phyloP scores from a whole-genome alignment of 148 eudicot genomes.

The Silene conica region DNA sequence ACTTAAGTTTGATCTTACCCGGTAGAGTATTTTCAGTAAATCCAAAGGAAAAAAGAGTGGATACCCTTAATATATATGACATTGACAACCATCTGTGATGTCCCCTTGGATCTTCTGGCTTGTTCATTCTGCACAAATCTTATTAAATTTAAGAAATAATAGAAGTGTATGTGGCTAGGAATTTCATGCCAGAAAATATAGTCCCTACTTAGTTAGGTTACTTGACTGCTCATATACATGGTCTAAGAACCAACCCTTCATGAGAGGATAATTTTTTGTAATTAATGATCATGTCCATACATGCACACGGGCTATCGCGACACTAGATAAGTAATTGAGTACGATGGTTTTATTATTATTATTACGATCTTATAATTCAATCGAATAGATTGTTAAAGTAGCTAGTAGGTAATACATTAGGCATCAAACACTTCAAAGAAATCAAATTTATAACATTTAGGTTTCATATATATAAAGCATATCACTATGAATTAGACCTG shows the following conservation, averaged over 20 bases:
- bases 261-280: not conserved
- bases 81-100: conserved; percentile 25
- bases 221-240: not conserved
- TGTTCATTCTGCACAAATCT: conserved; percentile 6
- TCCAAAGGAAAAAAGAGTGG: not conserved
- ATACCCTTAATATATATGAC: conserved; percentile 11
- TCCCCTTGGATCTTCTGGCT: conserved; percentile 20
- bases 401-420: not conserved
- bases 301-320: not conserved
- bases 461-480: too few species aligned
- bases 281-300: not conserved
- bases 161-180: not conserved
- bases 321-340: too few species aligned
- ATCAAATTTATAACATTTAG: too few species aligned
- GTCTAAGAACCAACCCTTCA: not conserved
- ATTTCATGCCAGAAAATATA: not conserved
- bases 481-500: too few species aligned
- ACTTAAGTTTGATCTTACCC: not conserved
- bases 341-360: too few species aligned
- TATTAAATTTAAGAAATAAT: too few species aligned
- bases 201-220: not conserved
- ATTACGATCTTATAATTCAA: too few species aligned
- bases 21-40: not conserved
- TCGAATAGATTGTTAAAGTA: too few species aligned
- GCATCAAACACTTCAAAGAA: not conserved